Conservation (phyloP, 2,329 filamentous ascomycete species). For the Pseudogymnoascus destructans region DNA sequence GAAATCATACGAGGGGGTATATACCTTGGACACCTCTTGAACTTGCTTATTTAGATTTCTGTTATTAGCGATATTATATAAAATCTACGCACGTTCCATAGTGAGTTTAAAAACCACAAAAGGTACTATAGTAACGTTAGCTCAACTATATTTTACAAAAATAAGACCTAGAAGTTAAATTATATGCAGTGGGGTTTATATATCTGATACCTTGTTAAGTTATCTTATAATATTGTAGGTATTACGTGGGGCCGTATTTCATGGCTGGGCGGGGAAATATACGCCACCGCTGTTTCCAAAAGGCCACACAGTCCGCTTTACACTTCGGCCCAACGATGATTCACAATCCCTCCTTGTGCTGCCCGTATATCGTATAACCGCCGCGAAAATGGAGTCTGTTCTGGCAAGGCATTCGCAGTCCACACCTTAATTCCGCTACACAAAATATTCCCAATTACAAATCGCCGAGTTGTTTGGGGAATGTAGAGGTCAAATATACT, state of each 20-base stretch:
- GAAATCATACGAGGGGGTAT: background rate
- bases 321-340: background rate
- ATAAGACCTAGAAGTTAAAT: background rate
- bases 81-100: background rate
- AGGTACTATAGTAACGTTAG: background rate
- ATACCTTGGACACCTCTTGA: background rate
- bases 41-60: background rate
- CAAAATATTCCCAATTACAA: background rate
- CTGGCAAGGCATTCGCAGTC: background rate
- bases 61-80: background rate
- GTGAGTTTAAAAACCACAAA: background rate
- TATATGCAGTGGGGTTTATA: background rate
- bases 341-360: background rate
- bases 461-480: background rate
- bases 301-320: background rate
- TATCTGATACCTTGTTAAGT: background rate
- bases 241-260: background rate
- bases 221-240: background rate
- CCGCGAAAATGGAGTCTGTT: background rate
- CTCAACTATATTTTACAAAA: background rate
- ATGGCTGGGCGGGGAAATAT: background rate
- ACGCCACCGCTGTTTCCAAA: background rate
- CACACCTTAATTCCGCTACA: background rate
- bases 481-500: background rate
- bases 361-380: background rate